phyloP scores from a whole-genome alignment of 805 yeast species.

The Metschnikowia drakensbergensis region DNA sequence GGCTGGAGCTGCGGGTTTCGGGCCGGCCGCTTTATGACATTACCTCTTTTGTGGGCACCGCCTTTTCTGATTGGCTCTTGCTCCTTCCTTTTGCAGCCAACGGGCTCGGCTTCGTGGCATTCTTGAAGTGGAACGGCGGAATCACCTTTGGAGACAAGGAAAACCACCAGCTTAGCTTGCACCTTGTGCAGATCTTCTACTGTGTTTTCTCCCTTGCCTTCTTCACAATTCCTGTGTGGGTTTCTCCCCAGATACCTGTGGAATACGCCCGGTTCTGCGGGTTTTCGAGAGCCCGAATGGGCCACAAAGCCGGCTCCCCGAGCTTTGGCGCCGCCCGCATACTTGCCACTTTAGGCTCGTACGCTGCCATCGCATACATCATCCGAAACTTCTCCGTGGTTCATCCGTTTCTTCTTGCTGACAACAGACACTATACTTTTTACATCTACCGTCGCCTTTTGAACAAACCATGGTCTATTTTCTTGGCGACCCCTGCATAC shows the following conservation, averaged over 20 bases:
- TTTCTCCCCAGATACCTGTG: slow-evolving; percentile 39
- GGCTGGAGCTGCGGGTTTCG: no score
- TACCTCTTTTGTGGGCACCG: slow-evolving; percentile 6
- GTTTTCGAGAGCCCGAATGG: neutral
- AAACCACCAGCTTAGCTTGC: slow-evolving; percentile 71
- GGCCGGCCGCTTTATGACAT: neutral
- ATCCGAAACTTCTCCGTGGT: slow-evolving; percentile 63
- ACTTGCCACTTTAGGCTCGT: slow-evolving; percentile 5
- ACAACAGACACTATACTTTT: slow-evolving; percentile 90
- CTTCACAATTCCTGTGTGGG: slow-evolving; percentile 77
- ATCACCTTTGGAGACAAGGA: slow-evolving; percentile 89
- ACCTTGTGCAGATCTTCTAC: slow-evolving; percentile 78
- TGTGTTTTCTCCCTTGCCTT: slow-evolving; percentile 59
- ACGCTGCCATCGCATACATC: slow-evolving; percentile 36
- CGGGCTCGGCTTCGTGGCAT: slow-evolving; percentile 49
- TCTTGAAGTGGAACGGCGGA: slow-evolving; percentile 69
- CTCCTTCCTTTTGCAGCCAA: slow-evolving; percentile 52
- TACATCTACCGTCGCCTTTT: slow-evolving; percentile 74
- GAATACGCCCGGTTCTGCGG: slow-evolving; percentile 33
- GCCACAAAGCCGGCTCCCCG: no score
- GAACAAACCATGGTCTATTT: slow-evolving; percentile 43
- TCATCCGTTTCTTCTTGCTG: slow-evolving; percentile 91
- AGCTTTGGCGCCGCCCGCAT: neutral
- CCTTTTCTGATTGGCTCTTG: slow-evolving; percentile 18
- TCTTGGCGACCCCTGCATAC: slow-evolving; percentile 60